These are phyloP conservation scores for Colletotrichum endophyticum DNA, from an alignment of 2,329 filamentous ascomycete genomes.

Conservation along the genomic window DNA sequence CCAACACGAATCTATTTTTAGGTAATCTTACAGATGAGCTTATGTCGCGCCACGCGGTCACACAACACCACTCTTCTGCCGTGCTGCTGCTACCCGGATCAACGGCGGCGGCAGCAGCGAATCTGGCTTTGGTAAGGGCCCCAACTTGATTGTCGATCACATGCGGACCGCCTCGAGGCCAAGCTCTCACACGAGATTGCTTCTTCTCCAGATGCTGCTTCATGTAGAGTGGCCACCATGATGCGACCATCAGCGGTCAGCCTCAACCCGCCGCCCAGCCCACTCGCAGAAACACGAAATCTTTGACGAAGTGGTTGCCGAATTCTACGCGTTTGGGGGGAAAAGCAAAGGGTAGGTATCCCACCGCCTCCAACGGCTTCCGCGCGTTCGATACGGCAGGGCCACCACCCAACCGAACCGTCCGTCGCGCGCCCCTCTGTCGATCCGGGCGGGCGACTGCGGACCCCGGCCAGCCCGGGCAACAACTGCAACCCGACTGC, in stretches of 20 bases:
- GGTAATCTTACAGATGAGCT: background rate
- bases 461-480: background rate
- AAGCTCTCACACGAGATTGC: background rate
- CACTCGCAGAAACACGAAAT: background rate
- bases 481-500: background rate
- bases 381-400: background rate
- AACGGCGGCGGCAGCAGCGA: background rate
- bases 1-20: conserved; percentile 3
- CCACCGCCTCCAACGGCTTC: background rate
- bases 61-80: background rate
- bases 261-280: background rate
- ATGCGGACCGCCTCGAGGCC: background rate
- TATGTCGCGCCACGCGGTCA: background rate
- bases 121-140: background rate
- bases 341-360: background rate
- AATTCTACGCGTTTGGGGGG: background rate
- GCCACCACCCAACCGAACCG: background rate
- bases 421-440: background rate
- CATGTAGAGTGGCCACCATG: background rate
- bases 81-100: background rate
- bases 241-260: background rate
- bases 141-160: background rate
- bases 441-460: background rate
- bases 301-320: background rate
- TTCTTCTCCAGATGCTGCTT: background rate